Conservation (phyloP, 148 eudicot species). For the Nyssa sinensis region DNA sequence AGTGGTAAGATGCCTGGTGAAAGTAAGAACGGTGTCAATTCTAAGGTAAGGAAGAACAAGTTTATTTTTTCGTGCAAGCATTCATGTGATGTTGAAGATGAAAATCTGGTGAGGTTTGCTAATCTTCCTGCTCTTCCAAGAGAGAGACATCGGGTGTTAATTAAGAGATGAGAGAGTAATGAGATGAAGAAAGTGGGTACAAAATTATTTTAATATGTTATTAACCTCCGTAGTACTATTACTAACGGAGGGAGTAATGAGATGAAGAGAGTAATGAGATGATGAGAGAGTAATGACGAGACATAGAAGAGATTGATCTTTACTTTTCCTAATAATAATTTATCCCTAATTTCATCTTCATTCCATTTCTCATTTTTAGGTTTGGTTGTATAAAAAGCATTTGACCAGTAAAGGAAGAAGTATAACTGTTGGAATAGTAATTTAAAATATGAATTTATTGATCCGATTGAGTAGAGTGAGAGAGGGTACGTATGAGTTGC, state of each 20-base stretch:
- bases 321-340: too few relatives aligned
- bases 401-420: too few relatives aligned
- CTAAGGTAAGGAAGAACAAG: neutral
- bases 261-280: too few relatives aligned
- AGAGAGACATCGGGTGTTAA: neutral
- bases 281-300: too few relatives aligned
- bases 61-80: conserved; percentile 12
- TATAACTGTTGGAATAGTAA: too few relatives aligned
- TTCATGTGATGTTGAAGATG: conserved; percentile 10
- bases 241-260: too few relatives aligned
- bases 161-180: neutral
- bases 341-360: neutral
- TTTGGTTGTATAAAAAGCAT: neutral
- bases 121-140: conserved; percentile 10
- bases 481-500: too few relatives aligned
- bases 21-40: neutral
- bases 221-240: neutral
- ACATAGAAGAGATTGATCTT: neutral
- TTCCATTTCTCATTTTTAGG: neutral
- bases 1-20: neutral
- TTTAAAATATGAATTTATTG: too few relatives aligned
- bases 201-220: too few relatives aligned
- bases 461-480: too few relatives aligned
- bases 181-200: neutral
- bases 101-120: neutral